Conservation (phyloP, 768 basidiomycete genomes). For the Sporobolomyces pararoseus region DNA sequence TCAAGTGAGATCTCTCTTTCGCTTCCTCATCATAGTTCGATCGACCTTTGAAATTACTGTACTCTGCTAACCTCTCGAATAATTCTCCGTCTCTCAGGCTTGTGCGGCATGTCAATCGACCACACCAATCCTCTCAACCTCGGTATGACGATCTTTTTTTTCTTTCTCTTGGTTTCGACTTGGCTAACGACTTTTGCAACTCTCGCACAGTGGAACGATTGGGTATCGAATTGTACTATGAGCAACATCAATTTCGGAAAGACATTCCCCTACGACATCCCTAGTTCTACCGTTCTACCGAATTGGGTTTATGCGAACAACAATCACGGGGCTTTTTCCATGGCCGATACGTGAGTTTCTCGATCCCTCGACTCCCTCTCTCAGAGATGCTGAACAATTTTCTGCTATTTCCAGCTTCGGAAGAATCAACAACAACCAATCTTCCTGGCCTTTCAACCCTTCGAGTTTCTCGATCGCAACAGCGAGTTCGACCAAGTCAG, state of each 20-base stretch:
- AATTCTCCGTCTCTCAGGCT: not conserved
- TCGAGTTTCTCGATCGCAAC: conserved; percentile 8
- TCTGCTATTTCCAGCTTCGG: not conserved
- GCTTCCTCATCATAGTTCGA: not conserved
- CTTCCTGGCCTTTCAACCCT: conserved; percentile 2
- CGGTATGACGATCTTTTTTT: conserved; percentile 7
- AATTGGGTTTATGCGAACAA: conserved; percentile 33
- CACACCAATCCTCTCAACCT: not conserved
- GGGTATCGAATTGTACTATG: conserved; percentile 32
- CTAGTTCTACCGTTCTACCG: conserved; percentile 3
- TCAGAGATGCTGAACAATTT: not conserved
- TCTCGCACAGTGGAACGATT: conserved; percentile 31
- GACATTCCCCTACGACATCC: conserved; percentile 25
- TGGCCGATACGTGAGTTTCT: not conserved
- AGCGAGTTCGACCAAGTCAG: not conserved
- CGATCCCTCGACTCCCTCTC: not conserved
- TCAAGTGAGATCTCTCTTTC: conserved; percentile 7
- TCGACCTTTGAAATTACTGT: too few relatives aligned
- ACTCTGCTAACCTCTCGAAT: not conserved
- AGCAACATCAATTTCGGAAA: conserved; percentile 21
- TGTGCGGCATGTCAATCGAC: conserved; percentile 34
- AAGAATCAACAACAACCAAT: not conserved
- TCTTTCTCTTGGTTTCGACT: not conserved
- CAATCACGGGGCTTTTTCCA: conserved; percentile 7
- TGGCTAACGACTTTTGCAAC: not conserved